Evolutionary conservation across 1,284 basidiomycete species (phyloP), one percentile per base, ranked within the genome.

Genomic region (Heimioporus retisporus): DNA sequence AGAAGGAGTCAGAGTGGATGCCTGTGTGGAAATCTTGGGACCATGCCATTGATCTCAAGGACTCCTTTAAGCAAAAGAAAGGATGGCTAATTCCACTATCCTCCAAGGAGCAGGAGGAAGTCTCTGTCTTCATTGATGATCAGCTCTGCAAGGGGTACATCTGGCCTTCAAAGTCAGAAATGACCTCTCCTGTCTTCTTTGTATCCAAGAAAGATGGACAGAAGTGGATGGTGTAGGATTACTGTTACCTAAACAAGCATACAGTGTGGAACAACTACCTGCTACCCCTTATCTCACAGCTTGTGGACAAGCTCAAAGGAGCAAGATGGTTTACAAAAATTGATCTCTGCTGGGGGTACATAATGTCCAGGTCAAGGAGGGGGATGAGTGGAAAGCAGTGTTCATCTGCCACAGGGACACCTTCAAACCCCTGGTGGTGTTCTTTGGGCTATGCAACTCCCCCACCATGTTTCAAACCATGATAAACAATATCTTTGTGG

Each of bases 371-470:
- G 21, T 50, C 16, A 50, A 50, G 21, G 46, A 50, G 21, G 46
- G 46, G 8, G 21, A 50, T 50, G 46, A 50, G 21, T 67, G 59
- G 59, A 67, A 67, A 44, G 65, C 43, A 0, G 43, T 23, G 0
- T 65, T 68, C 23, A 3, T 68, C 0, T 43, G 55, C 23, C 23
- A 42, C 50, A 51, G 21, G 21, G 50, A 14, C n/a, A 13, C n/a
- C 11, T 67, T 62, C 1, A 19, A 67, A 42, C 66, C 57, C 0
- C 1, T 59, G 0, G 53, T 66, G 0, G 63, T 68, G 59, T 68
- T 59, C 28, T 68, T 68, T 13, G 16, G 59, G 0, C 2, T 68
- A 0, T 53, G 44, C 0, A 68, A 68, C 16, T 63, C 59, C 0
- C 67, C 50, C 0, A 18, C 66, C 0, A 68, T 16, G 0, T 68